These are phyloP conservation scores for Nicotiana otophora DNA, from an alignment of 257 asterid genomes.

Conservation along the genomic window DNA sequence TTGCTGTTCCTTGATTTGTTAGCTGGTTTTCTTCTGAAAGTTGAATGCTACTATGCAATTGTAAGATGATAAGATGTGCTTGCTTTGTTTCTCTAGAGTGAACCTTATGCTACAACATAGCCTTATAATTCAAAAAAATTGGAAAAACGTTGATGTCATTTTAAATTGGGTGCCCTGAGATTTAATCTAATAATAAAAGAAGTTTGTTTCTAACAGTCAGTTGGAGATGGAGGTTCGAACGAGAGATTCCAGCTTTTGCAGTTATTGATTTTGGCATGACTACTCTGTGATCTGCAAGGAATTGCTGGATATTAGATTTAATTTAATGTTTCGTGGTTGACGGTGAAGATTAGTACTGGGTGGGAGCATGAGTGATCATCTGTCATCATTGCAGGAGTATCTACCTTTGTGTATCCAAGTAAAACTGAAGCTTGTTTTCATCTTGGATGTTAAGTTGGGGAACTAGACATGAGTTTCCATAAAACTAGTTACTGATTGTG, in stretches of 20 bases:
- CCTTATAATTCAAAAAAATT: not conserved
- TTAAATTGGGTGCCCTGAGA: not conserved
- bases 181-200: constrained; percentile 3
- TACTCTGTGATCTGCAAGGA: not conserved
- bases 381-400: not conserved
- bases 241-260: not conserved
- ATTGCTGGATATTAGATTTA: not conserved
- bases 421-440: not conserved
- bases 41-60: not conserved
- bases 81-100: not conserved
- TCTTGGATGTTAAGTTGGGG: constrained; percentile 7
- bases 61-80: not conserved
- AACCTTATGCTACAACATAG: not conserved
- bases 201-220: constrained; percentile 4
- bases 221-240: not conserved
- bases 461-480: not conserved
- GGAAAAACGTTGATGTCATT: not conserved
- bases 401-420: not conserved
- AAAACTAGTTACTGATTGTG: not conserved
- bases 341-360: not conserved
- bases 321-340: not conserved
- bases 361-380: constrained; percentile 1
- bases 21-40: not conserved
- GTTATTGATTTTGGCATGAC: constrained; percentile 5
- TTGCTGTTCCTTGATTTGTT: not conserved